Evolutionary conservation across 2,329 filamentous ascomycete genomes (phyloP), one percentile per base, ranked within the genome.

Genomic region (Aspergillus candidus): DNA sequence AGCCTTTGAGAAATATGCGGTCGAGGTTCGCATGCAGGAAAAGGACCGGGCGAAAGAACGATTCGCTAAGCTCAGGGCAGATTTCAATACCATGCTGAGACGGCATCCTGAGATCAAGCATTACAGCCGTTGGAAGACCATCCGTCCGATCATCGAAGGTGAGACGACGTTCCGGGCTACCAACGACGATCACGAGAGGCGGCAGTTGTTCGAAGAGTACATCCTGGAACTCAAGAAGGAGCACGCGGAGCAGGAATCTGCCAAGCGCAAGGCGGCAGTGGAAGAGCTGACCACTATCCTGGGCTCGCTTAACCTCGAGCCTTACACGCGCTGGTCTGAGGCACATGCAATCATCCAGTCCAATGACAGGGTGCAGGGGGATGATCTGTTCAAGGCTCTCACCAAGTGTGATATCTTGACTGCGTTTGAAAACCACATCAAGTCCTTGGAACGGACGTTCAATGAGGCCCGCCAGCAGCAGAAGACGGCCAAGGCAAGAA

Each of bases 81-180:
- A 97, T 74, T 98, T 98, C 68, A 85, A 86, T 55, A 90, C 84
- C 43, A 98, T 98, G 93, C 78, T 98, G 54, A 88, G 85, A 69
- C 90, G 89, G 54, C 91, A 98, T 66, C 89, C 90, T 49, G 93
- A 98, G 68, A 97, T 98, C 68, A 93, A 90, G 67, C 82, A 96
- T 66, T 96, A 94, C 67, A 96, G 91, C 34, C 85, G 89, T 49
- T 98, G 93, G 93, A 94, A 89, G 77, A 96, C 88, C 12, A 93
- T 91, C 41, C 83, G 88, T 39, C 88, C 89, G 8, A 94, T 96
- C 52, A 88, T 98, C 50, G 88, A 97, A 68, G 86, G 86, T 39
- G 93, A 98, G 73, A 93, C 88, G 38, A 93, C 94, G 47, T 98
- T 97, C 72, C 84, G 89, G 57, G 91, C 89, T 27, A 91, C 90